phyloP scores from a whole-genome alignment of 2,329 filamentous ascomycete species.

The Aspergillus costaricaensis region DNA sequence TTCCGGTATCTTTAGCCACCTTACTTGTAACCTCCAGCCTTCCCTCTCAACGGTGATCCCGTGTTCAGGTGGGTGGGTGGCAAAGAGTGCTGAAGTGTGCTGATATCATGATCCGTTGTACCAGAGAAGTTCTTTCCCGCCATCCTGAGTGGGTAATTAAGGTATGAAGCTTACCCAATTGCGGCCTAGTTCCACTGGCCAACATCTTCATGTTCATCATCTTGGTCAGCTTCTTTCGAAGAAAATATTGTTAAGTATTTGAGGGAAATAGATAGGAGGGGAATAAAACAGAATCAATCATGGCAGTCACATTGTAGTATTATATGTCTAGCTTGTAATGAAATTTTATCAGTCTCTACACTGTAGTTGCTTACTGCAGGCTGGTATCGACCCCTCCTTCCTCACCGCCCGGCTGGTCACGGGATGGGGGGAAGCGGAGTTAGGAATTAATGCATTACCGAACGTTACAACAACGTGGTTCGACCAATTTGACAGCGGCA shows the following conservation, averaged over 20 bases:
- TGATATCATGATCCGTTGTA: conserved; percentile 10
- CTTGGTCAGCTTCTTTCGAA: too few relatives aligned
- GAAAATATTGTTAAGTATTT: too few relatives aligned
- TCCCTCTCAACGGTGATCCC: background rate
- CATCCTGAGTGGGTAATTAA: background rate
- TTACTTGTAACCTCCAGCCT: background rate
- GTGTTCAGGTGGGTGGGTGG: background rate
- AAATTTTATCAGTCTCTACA: too few relatives aligned
- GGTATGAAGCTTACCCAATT: background rate
- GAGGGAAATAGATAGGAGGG: too few relatives aligned
- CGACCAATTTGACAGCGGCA: background rate
- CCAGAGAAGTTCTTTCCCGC: background rate
- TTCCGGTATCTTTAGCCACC: background rate
- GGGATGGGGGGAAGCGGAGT: conserved; percentile 2
- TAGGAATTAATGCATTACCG: conserved; percentile 6
- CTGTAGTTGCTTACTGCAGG: background rate
- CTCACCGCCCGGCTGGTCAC: conserved; percentile 4
- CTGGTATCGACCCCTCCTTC: conserved; percentile 3
- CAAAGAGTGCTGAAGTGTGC: background rate
- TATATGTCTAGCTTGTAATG: too few relatives aligned
- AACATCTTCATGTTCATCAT: background rate
- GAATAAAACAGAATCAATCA: too few relatives aligned
- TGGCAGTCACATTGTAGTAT: too few relatives aligned
- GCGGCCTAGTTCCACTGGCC: background rate
- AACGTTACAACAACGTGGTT: background rate